Percentiles rank a stretch among this genome's conserved stretches.
Conservation (phyloP, 2,329 filamentous ascomycete genomes). For the Fusarium mexicanum region DNA sequence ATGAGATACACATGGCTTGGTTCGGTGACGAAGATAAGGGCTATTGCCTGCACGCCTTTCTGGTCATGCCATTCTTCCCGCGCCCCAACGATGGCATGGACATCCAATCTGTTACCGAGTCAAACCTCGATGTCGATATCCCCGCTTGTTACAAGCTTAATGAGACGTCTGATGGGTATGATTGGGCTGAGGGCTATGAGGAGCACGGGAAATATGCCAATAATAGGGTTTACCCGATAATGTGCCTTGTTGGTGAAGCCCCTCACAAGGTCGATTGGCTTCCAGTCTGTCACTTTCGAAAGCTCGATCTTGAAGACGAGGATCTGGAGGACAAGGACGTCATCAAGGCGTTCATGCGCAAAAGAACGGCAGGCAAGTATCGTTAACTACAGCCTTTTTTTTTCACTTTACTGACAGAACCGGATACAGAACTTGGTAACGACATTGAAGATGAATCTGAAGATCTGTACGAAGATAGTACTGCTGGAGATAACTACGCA, state of each 20-base stretch:
- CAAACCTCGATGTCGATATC: not conserved
- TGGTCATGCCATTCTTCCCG: not conserved
- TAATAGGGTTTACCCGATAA: accelerated
- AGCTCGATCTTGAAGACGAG: accelerated
- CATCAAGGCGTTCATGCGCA: not conserved
- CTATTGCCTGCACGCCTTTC: not conserved
- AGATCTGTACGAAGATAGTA: accelerated
- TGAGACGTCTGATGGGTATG: accelerated
- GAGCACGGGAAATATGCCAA: accelerated
- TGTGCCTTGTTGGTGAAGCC: accelerated
- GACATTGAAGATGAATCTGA: not conserved
- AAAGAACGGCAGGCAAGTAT: accelerated
- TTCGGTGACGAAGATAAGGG: accelerated
- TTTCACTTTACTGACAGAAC: accelerated
- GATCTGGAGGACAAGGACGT: not conserved
- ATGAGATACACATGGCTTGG: not conserved
- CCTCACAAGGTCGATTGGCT: not conserved
- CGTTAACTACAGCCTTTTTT: accelerated
- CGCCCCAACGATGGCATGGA: not conserved
- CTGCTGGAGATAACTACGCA: accelerated
- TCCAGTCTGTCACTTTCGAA: not conserved
- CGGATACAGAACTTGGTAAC: not conserved
- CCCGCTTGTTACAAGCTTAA: accelerated
- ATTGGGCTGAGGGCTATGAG: accelerated
- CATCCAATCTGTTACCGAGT: accelerated